These are phyloP conservation scores for Paramarasmius palmivorus DNA, from an alignment of 1,284 basidiomycete species.

Conservation along the genomic window DNA sequence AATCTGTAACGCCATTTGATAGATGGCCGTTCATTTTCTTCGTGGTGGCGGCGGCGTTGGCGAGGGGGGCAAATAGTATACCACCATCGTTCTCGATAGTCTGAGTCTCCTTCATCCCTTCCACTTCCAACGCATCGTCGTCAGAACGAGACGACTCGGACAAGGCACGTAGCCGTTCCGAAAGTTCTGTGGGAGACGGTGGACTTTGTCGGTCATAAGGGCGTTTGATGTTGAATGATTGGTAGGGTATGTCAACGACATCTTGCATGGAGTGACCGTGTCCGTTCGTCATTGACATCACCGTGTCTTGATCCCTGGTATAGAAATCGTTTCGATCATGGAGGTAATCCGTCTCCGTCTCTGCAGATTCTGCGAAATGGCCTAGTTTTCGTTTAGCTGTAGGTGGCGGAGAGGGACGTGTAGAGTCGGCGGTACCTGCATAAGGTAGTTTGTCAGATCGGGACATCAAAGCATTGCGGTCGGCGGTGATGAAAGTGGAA, in stretches of 20 bases:
- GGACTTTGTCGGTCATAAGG: slow-evolving; percentile 10
- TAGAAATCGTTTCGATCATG: slow-evolving; percentile 1
- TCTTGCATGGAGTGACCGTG: not conserved
- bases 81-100: no score
- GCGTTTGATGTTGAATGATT: slow-evolving; percentile 10
- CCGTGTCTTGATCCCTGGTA: not conserved
- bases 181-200: slow-evolving; percentile 11
- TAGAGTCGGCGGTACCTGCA: slow-evolving; percentile 52
- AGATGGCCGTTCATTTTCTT: not conserved
- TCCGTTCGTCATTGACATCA: not conserved
- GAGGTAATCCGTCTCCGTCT: slow-evolving; percentile 16
- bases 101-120: no score
- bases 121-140: no score
- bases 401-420: slow-evolving; percentile 47
- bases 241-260: slow-evolving; percentile 12
- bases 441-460: slow-evolving; percentile 8
- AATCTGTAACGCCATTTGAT: slow-evolving; percentile 11
- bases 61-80: no score
- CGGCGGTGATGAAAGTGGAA: not conserved
- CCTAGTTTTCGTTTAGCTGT: slow-evolving; percentile 24
- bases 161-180: slow-evolving; percentile 15
- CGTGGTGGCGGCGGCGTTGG: no score
- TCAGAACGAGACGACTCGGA: not conserved
- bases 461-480: slow-evolving; percentile 5
- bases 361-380: not conserved